phyloP scores from a whole-genome alignment of 2,329 filamentous ascomycete species.

The Verticillium alfalfae region DNA sequence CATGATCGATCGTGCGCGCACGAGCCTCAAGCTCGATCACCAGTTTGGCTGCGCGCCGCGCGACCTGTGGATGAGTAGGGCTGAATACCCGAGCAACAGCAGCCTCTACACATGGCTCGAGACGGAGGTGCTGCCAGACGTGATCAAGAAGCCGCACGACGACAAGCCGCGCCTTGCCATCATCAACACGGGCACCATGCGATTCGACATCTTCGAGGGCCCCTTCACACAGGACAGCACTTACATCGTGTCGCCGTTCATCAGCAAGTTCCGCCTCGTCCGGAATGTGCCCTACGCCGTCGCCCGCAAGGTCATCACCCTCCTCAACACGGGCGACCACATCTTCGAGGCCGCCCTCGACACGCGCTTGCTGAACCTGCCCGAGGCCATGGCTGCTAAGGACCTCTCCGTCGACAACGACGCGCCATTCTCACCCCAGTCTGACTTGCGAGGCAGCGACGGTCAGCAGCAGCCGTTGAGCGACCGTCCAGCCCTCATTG shows the following conservation, averaged over 20 bases:
- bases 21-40: constrained; percentile 65
- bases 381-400: constrained; percentile 32
- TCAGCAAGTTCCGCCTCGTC: constrained; percentile 69
- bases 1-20: constrained; percentile 65
- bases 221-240: constrained; percentile 83
- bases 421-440: constrained; percentile 12
- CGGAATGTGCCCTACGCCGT: constrained; percentile 74
- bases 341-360: constrained; percentile 39
- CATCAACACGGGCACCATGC: constrained; percentile 83
- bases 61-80: constrained; percentile 76
- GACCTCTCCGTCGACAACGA: constrained; percentile 9
- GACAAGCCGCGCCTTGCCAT: constrained; percentile 66
- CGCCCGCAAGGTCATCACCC: constrained; percentile 61
- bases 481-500: constrained; percentile 37
- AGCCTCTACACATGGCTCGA: constrained; percentile 83
- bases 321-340: constrained; percentile 50
- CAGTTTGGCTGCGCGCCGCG: constrained; percentile 78
- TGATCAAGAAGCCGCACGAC: constrained; percentile 51
- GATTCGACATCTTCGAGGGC: constrained; percentile 94
- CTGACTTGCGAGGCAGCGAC: constrained; percentile 22
- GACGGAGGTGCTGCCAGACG: constrained; percentile 65
- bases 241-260: constrained; percentile 84
- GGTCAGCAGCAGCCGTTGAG: constrained; percentile 23
- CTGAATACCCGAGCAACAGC: constrained; percentile 63
- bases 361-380: constrained; percentile 41